phyloP scores from a whole-genome alignment of 331 rosid species.

The Erythrophleum ivorense region DNA sequence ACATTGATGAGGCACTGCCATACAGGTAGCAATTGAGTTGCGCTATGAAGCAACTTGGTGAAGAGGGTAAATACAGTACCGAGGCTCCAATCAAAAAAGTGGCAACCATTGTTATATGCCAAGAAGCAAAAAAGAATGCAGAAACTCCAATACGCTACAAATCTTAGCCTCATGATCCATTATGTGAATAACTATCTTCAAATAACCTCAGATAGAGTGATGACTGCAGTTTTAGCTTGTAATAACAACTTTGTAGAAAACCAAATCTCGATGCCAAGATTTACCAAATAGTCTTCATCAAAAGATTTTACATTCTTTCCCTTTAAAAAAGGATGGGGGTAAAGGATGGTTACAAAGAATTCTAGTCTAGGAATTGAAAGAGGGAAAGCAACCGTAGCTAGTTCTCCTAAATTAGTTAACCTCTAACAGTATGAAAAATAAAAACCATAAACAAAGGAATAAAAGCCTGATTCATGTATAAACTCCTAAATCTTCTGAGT shows the following conservation, averaged over 20 bases:
- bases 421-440: constrained; percentile 36
- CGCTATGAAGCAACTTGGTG: background rate
- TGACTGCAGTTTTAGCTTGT: constrained; percentile 33
- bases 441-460: constrained; percentile 45
- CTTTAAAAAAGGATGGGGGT: constrained; percentile 45
- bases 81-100: constrained; percentile 16
- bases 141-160: constrained; percentile 15
- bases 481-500: constrained; percentile 49
- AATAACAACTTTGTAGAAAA: constrained; percentile 26
- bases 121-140: background rate
- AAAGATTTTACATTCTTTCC: constrained; percentile 57
- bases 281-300: constrained; percentile 41
- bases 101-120: background rate
- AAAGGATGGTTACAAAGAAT: constrained; percentile 48
- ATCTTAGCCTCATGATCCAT: constrained; percentile 33
- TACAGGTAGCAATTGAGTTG: constrained; percentile 21
- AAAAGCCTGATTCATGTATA: constrained; percentile 42
- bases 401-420: constrained; percentile 53
- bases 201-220: constrained; percentile 6
- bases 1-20: background rate
- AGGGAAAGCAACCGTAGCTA: constrained; percentile 41
- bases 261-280: constrained; percentile 38
- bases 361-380: constrained; percentile 45
- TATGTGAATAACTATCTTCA: constrained; percentile 28
- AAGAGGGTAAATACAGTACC: background rate